Conservation (phyloP, 2,329 filamentous ascomycete species). For the Cadophora malorum region DNA sequence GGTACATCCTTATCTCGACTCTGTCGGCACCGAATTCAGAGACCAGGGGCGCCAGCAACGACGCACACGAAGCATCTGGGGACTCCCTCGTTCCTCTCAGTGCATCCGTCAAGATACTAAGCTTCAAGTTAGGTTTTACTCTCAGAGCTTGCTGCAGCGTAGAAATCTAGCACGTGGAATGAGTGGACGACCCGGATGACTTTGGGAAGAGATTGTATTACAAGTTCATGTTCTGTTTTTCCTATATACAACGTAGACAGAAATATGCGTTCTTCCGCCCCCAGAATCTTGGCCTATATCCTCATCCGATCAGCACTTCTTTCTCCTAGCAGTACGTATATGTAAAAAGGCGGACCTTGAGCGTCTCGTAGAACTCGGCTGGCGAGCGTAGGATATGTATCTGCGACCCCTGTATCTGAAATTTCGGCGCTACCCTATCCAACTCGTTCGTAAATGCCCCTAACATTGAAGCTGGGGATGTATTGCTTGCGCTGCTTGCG, state of each 20-base stretch:
- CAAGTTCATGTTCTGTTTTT: constrained; percentile 87
- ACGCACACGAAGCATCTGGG: constrained; percentile 85
- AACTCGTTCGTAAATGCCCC: constrained; percentile 74
- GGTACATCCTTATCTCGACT: constrained; percentile 96
- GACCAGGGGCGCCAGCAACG: constrained; percentile 83
- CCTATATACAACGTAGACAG: constrained; percentile 97
- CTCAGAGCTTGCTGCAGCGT: constrained; percentile 78
- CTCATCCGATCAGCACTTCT: constrained; percentile 39
- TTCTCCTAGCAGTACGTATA: background rate
- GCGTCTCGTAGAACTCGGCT: constrained; percentile 85
- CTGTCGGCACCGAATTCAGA: constrained; percentile 81
- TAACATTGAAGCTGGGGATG: constrained; percentile 60
- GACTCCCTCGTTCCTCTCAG: constrained; percentile 91
- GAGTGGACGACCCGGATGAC: constrained; percentile 23
- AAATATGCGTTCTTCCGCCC: constrained; percentile 81
- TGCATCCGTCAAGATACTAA: constrained; percentile 91
- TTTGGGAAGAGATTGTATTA: constrained; percentile 45
- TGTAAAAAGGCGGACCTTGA: constrained; percentile 69
- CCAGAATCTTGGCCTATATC: constrained; percentile 76
- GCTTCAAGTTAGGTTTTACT: constrained; percentile 74
- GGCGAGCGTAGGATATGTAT: constrained; percentile 82
- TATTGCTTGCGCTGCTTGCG: constrained; percentile 23
- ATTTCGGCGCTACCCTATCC: constrained; percentile 88
- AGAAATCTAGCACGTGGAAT: constrained; percentile 61
- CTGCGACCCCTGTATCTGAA: constrained; percentile 81